Evolutionary conservation across 2,329 filamentous ascomycete species (phyloP), one percentile per base, ranked within the genome.

Genomic region (Penicillium expansum): DNA sequence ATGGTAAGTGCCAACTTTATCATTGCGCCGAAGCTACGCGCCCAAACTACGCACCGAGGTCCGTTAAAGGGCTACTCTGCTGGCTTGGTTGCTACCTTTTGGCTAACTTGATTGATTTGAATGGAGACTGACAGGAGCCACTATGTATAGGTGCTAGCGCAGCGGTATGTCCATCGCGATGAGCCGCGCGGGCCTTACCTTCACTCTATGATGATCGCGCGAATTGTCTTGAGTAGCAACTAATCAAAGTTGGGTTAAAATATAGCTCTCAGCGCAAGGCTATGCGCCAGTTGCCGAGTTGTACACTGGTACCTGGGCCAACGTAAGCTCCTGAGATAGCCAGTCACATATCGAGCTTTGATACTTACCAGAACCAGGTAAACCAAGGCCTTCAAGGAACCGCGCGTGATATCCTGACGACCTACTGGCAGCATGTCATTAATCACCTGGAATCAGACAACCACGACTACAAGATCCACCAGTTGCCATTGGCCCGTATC

Each of bases 341-440:
- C 14, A 8, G 14, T 38, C 13, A 8, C 14, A 24, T 39, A 13
- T 43, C 16, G 27, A 41, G 10, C 20, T n/a, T 27, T 22, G 33
- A 58, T 42, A 50, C 60, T 76, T 56, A 75, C 57, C 47, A 39
- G 51, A 32, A 35, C 55, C 69, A 95, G 91, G 91, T 97, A 63
- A 96, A 96, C 71, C 94, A 99, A 83, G 94, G 94, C 48, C 83
- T 99, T 47, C 90, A 88, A 57, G 92, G 92, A 60, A 89, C 89
- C 61, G 96, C 97, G 76, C 93, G 96, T 74, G 94, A 99, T 74
- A 97, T 97, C 69, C 82, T 99, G 67, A 97, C 95, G 42, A 97
- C 93, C 6, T 99, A 99, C 79, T 99, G 94, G 94, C 94, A 99
- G 76, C 93, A 99, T 71, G 94, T 92, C 61, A 96, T 99, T 78